phyloP scores from a whole-genome alignment of 2,329 filamentous ascomycete genomes.

The Meredithiella fracta region DNA sequence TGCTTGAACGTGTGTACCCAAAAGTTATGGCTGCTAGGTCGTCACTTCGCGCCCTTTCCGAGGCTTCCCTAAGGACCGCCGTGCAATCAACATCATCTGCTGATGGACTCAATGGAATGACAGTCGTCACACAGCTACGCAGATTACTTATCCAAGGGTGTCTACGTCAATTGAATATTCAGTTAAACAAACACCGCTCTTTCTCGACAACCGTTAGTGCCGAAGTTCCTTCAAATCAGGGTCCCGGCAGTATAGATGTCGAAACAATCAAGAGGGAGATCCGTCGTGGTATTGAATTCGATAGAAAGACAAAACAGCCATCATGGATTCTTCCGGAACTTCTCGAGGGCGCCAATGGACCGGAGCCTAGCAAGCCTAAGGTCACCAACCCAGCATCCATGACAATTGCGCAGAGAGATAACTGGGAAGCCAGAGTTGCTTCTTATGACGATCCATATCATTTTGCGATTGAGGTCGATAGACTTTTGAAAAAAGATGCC shows the following conservation, averaged over 20 bases:
- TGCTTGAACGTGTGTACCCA: no score
- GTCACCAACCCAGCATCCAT: constrained; percentile 1
- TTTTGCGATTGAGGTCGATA: constrained; percentile 50
- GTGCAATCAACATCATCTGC: background rate
- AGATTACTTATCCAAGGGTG: constrained; percentile 8
- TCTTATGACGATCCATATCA: constrained; percentile 55
- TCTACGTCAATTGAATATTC: constrained; percentile 3
- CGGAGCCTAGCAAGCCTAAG: background rate
- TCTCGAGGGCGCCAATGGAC: background rate
- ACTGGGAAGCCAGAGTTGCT: background rate
- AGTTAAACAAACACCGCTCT: background rate
- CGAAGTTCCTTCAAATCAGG: background rate
- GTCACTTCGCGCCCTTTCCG: constrained; percentile 11
- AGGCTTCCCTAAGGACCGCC: constrained; percentile 8
- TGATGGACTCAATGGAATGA: background rate
- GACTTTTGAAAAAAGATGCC: constrained; percentile 40
- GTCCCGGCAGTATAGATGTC: background rate
- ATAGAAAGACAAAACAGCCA: constrained; percentile 12
- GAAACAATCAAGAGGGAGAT: constrained; percentile 12
- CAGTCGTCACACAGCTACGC: constrained; percentile 1
- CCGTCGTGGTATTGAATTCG: constrained; percentile 10
- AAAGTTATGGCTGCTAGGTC: constrained; percentile 5
- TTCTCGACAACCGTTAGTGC: constrained; percentile 2
- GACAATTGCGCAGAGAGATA: constrained; percentile 7
- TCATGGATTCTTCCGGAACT: constrained; percentile 13